phyloP scores from a whole-genome alignment of 257 asterid genomes.

The Fraxinus anomala region DNA sequence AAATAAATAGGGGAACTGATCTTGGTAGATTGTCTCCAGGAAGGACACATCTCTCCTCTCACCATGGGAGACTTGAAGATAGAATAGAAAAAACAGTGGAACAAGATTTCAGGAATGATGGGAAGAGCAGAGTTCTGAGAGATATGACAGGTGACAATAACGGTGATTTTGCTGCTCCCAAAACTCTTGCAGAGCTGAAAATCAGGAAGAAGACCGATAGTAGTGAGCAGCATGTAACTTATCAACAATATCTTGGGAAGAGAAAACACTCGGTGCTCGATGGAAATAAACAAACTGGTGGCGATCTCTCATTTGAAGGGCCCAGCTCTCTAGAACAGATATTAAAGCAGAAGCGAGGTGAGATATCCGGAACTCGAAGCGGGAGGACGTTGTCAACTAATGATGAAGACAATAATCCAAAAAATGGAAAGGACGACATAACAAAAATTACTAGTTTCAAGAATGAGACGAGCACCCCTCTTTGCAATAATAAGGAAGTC shows the following conservation, averaged over 20 bases:
- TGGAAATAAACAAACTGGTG: constrained; percentile 43
- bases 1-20: constrained; percentile 42
- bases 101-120: constrained; percentile 45
- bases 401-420: constrained; percentile 32
- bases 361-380: constrained; percentile 14
- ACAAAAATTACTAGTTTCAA: neutral
- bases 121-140: constrained; percentile 50
- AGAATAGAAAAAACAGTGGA: constrained; percentile 58
- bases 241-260: constrained; percentile 52
- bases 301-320: constrained; percentile 66
- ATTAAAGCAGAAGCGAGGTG: constrained; percentile 74
- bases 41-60: constrained; percentile 41
- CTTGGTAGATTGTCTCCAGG: constrained; percentile 52
- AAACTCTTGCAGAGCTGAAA: constrained; percentile 75
- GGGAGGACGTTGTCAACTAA: neutral
- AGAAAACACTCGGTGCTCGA: constrained; percentile 52
- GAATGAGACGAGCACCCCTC: constrained; percentile 12
- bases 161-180: constrained; percentile 62
- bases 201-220: constrained; percentile 45
- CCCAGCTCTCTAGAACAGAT: constrained; percentile 87
- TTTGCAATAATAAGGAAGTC: constrained; percentile 1
- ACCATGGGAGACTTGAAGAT: constrained; percentile 57
- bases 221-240: constrained; percentile 30
- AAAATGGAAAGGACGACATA: constrained; percentile 24
- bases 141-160: constrained; percentile 36